Base-by-base conservation (phyloP, 139 green algal genomes). In the Dunaliella sp. region DNA sequence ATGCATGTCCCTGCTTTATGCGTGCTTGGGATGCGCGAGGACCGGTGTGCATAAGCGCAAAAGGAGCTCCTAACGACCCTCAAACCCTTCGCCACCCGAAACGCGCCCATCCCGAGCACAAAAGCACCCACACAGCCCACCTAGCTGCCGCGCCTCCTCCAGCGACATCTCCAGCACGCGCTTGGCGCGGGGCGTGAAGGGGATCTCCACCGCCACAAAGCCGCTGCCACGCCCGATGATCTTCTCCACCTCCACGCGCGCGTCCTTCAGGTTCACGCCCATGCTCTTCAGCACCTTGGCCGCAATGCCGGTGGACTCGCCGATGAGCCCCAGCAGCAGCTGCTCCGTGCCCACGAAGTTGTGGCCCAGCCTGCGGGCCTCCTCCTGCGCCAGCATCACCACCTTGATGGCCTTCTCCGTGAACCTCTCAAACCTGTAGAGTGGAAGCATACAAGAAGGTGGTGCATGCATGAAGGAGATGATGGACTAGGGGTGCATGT, bases 341-440 rank as follows among this genome's bases (percentile, higher is more conserved):
- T 99, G 98, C 93, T 99, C 98, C 25, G 98, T 99, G 77, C 98
- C 98, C 81, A 99, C 98, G 88, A 99, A 99, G 91, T 99, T 99
- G 93, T 99, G 98, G 83, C 97, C 95, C 65, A 98, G 91, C 0
- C 97, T 85, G 38, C 97, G 91, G 0, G 96, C 96, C 93, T 99
- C 98, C 92, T 99, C 98, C 88, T 99, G 98, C 1, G 97, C 97
- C 0, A 99, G 94, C 97, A 99, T 99, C 36, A 99, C 97, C 48
- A 98, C 95, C 89, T 98, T 96, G 77, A 95, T 91, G 37, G 91
- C 90, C 89, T 98, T 98, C 90, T 99, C 97, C 0, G 97, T 99
- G 91, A 99, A 99, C 38, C 97, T 92, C 93, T 99, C 96, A 81
- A 99, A 99, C 97, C 78, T 83, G 78, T 78, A 22, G 12, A 78